Conservation (phyloP, 495 filamentous ascomycete genomes). For the Achaetomiella virescens region DNA sequence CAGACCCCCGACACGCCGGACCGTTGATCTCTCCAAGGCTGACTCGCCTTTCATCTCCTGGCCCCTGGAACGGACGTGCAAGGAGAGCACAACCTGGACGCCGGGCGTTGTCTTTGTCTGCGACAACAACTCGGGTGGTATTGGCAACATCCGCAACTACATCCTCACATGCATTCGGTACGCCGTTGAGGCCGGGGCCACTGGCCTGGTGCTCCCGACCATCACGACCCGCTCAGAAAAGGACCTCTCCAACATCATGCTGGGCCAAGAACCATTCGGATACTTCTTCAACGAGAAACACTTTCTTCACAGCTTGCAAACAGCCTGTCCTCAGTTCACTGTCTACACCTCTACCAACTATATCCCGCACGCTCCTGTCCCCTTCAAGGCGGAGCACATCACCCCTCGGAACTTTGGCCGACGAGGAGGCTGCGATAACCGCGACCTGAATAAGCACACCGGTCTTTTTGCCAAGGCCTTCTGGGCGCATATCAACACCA, state of each 20-base stretch:
- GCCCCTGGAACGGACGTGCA: slow-evolving; percentile 42
- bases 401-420: slow-evolving; percentile 38
- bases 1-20: not conserved
- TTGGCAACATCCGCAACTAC: slow-evolving; percentile 49
- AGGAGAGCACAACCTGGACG: slow-evolving; percentile 28
- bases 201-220: slow-evolving; percentile 38
- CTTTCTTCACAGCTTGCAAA: slow-evolving; percentile 31
- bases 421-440: slow-evolving; percentile 36
- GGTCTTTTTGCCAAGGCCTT: slow-evolving; percentile 36
- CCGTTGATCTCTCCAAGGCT: slow-evolving; percentile 31
- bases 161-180: slow-evolving; percentile 46
- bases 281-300: slow-evolving; percentile 44
- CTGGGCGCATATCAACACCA: slow-evolving; percentile 20
- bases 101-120: slow-evolving; percentile 42
- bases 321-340: slow-evolving; percentile 37
- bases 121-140: slow-evolving; percentile 48
- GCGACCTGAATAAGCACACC: slow-evolving; percentile 42
- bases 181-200: slow-evolving; percentile 45
- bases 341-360: slow-evolving; percentile 31
- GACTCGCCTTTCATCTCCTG: slow-evolving; percentile 40
- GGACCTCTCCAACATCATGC: slow-evolving; percentile 30
- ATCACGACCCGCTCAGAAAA: slow-evolving; percentile 30
- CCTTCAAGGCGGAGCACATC: slow-evolving; percentile 29
- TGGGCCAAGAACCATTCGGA: slow-evolving; percentile 28
- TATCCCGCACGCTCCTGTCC: slow-evolving; percentile 33